Base-by-base conservation (phyloP, 306 rosid species). In the Corylus heterophylla region DNA sequence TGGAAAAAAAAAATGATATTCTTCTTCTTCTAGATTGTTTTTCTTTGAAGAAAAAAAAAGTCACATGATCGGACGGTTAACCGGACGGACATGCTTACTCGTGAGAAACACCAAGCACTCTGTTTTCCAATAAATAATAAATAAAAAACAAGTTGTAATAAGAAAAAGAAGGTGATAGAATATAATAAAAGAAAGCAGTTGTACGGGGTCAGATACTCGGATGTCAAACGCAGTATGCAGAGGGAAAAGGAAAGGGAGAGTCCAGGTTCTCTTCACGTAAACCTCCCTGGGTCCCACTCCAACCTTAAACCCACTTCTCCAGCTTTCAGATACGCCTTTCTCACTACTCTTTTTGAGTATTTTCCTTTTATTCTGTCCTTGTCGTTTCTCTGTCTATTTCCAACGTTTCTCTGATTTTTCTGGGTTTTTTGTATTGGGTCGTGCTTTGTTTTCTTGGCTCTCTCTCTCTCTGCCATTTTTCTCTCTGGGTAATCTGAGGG, bases 221-320 rank as follows among this genome's bases (percentile, higher is more conserved):
- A 29, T 0, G 13, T 49, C 14, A 49, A 45, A 12, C 11, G 62
- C 69, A 68, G 27, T 11, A 49, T 42, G 12, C 14, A 31, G 22
- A 31, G 72, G 79, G 2, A 69, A 63, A 59, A 63, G 70, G 45
- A 44, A 42, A 20, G 54, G 44, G 56, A 35, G 18, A 4, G 91
- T 80, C 91, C 8, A 77, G 85, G 90, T 87, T 89, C 92, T 67
- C 83, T 82, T 87, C 88, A 89, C 82, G 69, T 47, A 67, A 47
- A 81, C 16, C 22, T 62, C 10, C 14, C 83, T 75, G 92, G 91
- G 88, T 69, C 88, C 83, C 82, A 35, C 73, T 25, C 78, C 74
- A 81, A 73, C 35, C 14, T 10, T n/a, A 74, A 45, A 59, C 14
- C 25, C 59, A 7, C 4, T 13, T 49, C 62, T 8, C 51, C 16